Evolutionary conservation across 2,329 filamentous ascomycete genomes (phyloP).

Genomic region (Pestalotiopsis sp.): DNA sequence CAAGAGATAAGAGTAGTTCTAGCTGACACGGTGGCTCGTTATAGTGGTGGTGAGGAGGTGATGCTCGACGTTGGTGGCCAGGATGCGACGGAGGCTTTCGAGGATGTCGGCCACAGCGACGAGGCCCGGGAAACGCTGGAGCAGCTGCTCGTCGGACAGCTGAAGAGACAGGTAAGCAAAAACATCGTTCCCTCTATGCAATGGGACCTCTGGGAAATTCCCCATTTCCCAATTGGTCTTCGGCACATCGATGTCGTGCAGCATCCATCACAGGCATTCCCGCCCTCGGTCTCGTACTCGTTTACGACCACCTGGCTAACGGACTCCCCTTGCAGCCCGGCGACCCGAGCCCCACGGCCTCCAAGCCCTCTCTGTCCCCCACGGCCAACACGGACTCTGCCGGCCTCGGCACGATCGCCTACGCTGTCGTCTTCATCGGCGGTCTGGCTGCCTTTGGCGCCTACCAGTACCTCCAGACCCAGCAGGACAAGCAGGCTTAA

Average conservation of each 20-base stretch:
- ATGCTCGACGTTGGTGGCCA: slow-evolving; percentile 94
- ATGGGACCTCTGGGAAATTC: background rate
- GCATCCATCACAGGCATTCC: background rate
- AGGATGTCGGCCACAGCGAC: slow-evolving; percentile 98
- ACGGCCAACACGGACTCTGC: slow-evolving; percentile 51
- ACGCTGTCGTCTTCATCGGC: slow-evolving; percentile 78
- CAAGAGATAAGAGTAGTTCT: background rate
- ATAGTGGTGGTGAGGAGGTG: slow-evolving; percentile 96
- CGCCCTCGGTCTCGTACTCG: background rate
- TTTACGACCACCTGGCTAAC: background rate
- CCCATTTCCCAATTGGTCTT: slow-evolving; percentile 4
- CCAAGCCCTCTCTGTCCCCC: slow-evolving; percentile 49
- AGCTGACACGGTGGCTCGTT: background rate
- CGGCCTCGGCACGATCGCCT: slow-evolving; percentile 76
- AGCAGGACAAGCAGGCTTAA: slow-evolving; percentile 36
- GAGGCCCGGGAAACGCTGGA: slow-evolving; percentile 95
- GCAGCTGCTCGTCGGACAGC: slow-evolving; percentile 69
- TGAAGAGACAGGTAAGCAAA: slow-evolving; percentile 77
- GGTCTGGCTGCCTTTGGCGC: slow-evolving; percentile 76
- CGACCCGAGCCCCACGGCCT: slow-evolving; percentile 73
- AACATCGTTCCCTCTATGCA: background rate
- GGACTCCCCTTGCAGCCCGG: slow-evolving; percentile 60
- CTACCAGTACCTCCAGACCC: slow-evolving; percentile 82
- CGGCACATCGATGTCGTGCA: background rate
- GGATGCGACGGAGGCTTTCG: slow-evolving; percentile 96